Percentiles rank a stretch among this genome's conserved stretches.
These are phyloP conservation scores for Eucommia ulmoides DNA, from an alignment of 257 asterid species.

Conservation along the genomic window DNA sequence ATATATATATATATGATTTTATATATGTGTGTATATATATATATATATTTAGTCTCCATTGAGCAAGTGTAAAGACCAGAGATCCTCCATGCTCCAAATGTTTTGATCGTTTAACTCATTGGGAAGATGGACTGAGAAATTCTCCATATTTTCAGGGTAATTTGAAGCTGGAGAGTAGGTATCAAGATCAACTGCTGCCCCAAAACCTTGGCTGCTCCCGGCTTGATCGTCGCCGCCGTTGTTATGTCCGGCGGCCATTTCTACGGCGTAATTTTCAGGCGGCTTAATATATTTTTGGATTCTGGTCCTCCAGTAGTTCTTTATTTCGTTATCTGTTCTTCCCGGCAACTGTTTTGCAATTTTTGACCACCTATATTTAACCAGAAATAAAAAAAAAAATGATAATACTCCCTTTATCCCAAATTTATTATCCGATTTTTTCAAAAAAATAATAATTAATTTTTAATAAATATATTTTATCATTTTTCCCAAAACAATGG, in stretches of 20 bases:
- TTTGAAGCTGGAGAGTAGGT: slow-evolving; percentile 48
- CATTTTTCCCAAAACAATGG: no score
- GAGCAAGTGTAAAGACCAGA: slow-evolving; percentile 77
- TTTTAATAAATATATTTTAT: no score
- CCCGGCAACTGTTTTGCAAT: slow-evolving; percentile 88
- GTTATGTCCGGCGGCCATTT: no score
- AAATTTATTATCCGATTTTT: no score
- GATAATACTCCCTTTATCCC: no score
- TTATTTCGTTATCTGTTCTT: slow-evolving; percentile 88
- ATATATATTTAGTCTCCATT: slow-evolving; percentile 31
- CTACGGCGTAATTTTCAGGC: slow-evolving; percentile 24
- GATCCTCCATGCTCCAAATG: slow-evolving; percentile 88
- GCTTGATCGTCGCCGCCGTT: no score
- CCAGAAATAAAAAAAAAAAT: slow-evolving; percentile 1
- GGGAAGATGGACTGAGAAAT: slow-evolving; percentile 33
- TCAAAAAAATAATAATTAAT: no score
- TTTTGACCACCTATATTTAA: slow-evolving; percentile 68
- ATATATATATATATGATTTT: neutral
- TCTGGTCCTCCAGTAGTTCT: slow-evolving; percentile 88
- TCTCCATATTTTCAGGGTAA: slow-evolving; percentile 28
- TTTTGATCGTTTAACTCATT: slow-evolving; percentile 43
- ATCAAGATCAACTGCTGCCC: slow-evolving; percentile 35
- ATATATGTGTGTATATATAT: neutral
- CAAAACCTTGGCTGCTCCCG: slow-evolving; percentile 39
- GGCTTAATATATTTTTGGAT: slow-evolving; percentile 79